phyloP scores from a whole-genome alignment of 305 asterid species.

The Solanum hybrid region DNA sequence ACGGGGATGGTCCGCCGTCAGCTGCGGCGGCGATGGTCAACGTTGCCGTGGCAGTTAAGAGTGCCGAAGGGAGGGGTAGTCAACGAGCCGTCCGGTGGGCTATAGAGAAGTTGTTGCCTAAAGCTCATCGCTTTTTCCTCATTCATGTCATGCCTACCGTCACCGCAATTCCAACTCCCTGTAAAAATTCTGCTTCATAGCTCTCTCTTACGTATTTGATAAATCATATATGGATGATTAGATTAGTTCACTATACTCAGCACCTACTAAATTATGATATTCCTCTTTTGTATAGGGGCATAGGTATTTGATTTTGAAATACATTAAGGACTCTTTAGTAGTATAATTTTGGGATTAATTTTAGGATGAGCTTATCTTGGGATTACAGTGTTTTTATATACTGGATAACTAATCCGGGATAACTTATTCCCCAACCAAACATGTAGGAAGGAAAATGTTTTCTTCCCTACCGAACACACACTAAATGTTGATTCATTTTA shows the following conservation, averaged over 20 bases:
- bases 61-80: slow-evolving; percentile 61
- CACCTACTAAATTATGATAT: not conserved
- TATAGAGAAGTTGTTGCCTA: slow-evolving; percentile 41
- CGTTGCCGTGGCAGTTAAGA: slow-evolving; percentile 74
- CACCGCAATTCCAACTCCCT: slow-evolving; percentile 56
- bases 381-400: not conserved
- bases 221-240: not conserved
- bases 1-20: slow-evolving; percentile 12
- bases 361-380: not conserved
- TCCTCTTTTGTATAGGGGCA: not conserved
- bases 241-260: not conserved
- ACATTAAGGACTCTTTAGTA: not conserved
- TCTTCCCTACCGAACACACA: not conserved
- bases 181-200: slow-evolving; percentile 24
- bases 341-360: not conserved
- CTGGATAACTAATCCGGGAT: no score
- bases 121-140: slow-evolving; percentile 39
- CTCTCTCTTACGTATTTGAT: not conserved
- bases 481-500: not conserved
- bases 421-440: not conserved
- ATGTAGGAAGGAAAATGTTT: not conserved
- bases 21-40: slow-evolving; percentile 14
- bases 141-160: slow-evolving; percentile 64
- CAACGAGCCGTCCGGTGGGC: slow-evolving; percentile 74
- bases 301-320: not conserved